Conservation (phyloP, 2,329 filamentous ascomycete genomes). For the Calonectria naviculata region DNA sequence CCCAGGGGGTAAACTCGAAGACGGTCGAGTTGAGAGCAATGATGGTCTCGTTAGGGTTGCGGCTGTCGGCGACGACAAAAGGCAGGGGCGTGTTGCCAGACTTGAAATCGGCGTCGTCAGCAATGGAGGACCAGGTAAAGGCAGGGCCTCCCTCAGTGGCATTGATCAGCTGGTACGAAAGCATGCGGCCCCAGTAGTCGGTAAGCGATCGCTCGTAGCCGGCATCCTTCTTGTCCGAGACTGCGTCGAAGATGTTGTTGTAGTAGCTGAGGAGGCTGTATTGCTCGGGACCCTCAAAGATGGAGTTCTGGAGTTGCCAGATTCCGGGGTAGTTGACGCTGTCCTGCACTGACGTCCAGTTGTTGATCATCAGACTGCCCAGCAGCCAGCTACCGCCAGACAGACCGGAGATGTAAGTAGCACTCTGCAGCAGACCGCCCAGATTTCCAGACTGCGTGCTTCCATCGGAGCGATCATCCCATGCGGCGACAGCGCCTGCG, state of each 20-base stretch:
- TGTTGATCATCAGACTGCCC: constrained; percentile 85
- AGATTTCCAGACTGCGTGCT: constrained; percentile 69
- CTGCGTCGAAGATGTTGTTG: constrained; percentile 47
- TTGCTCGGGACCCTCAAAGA: constrained; percentile 52
- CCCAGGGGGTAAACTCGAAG: constrained; percentile 74
- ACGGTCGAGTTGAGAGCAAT: constrained; percentile 67
- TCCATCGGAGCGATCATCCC: constrained; percentile 75
- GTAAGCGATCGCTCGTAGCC: constrained; percentile 75
- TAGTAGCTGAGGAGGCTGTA: constrained; percentile 54
- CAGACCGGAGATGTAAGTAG: constrained; percentile 84
- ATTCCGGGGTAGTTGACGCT: constrained; percentile 48
- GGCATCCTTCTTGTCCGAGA: constrained; percentile 51
- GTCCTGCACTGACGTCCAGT: constrained; percentile 73
- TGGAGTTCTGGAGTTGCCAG: constrained; percentile 55
- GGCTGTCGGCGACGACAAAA: constrained; percentile 61
- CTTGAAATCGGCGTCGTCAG: constrained; percentile 55
- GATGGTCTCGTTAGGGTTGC: constrained; percentile 55
- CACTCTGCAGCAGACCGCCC: constrained; percentile 82
- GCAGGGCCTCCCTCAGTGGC: constrained; percentile 77
- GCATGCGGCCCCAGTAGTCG: constrained; percentile 88
- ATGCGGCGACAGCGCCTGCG: constrained; percentile 82
- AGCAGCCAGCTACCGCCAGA: constrained; percentile 89
- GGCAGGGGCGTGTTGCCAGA: constrained; percentile 58
- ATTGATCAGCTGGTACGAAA: constrained; percentile 89
- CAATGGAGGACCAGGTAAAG: constrained; percentile 83